Percentiles rank a stretch among this genome's conserved stretches.
phyloP scores from a whole-genome alignment of 441 rosid genomes.

The Oxalis stricta region DNA sequence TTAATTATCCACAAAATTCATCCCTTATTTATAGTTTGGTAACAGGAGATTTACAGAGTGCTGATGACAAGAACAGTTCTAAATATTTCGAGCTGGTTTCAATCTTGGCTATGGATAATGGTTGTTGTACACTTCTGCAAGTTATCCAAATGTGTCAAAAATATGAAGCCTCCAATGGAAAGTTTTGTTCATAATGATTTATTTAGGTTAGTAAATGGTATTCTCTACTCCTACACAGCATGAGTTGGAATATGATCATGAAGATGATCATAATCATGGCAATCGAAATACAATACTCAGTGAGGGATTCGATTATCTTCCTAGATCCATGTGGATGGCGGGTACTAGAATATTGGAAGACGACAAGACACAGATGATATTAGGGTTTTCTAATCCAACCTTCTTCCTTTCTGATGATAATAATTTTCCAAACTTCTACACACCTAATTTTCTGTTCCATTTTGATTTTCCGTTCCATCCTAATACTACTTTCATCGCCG shows the following conservation, averaged over 20 bases:
- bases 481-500: conserved; percentile 40
- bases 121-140: too few species aligned
- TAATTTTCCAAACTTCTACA: too few species aligned
- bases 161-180: conserved; percentile 25
- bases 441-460: too few species aligned
- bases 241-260: too few species aligned
- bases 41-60: conserved; percentile 44
- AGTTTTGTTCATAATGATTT: too few species aligned
- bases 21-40: conserved; percentile 46
- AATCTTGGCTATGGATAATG: conserved; percentile 37
- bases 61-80: conserved; percentile 15
- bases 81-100: conserved; percentile 44
- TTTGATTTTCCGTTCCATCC: conserved; percentile 72
- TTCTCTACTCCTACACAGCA: too few species aligned
- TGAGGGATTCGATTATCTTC: conserved; percentile 16
- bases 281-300: conserved; percentile 24
- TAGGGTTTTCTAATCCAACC: conserved; percentile 42
- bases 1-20: conserved; percentile 40
- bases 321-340: conserved; percentile 28
- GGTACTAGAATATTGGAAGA: conserved; percentile 28
- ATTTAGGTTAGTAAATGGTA: too few species aligned
- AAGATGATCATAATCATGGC: too few species aligned
- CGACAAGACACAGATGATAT: conserved; percentile 28
- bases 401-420: conserved; percentile 6
- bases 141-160: too few species aligned